Conservation (phyloP, 768 basidiomycete genomes). For the Boletus sp. region DNA sequence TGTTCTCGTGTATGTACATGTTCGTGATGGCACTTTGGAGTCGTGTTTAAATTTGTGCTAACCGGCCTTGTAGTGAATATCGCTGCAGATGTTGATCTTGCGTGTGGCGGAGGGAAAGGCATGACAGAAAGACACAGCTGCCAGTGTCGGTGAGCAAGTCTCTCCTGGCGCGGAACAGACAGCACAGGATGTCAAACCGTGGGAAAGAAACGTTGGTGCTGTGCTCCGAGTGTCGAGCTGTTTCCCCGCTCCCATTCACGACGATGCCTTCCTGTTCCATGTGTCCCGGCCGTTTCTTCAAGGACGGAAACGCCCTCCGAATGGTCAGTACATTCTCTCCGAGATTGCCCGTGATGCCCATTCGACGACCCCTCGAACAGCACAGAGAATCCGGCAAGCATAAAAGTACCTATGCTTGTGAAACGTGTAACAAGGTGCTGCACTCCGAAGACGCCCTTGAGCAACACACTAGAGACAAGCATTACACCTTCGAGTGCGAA, state of each 20-base stretch:
- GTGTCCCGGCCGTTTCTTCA: conserved; percentile 21
- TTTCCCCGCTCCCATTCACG: not conserved
- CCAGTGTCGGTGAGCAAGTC: no score
- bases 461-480: conserved; percentile 13
- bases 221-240: not conserved
- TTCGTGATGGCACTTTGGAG: no score
- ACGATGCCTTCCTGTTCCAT: conserved; percentile 18
- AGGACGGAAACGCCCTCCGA: not conserved
- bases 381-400: conserved; percentile 14
- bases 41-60: no score
- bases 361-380: not conserved
- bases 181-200: conserved; percentile 9
- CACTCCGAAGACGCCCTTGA: conserved; percentile 9
- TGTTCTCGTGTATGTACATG: no score
- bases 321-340: conserved; percentile 13
- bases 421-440: conserved; percentile 4
- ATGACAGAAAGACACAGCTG: no score
- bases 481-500: conserved; percentile 12
- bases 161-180: no score
- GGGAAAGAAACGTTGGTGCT: not conserved
- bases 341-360: not conserved
- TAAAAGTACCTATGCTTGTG: not conserved
- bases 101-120: no score
- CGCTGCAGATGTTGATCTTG: no score
- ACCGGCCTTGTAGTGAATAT: no score